phyloP scores from a whole-genome alignment of 225 moss, liverwort and hornwort species.

The Antitrichia curtipendula region DNA sequence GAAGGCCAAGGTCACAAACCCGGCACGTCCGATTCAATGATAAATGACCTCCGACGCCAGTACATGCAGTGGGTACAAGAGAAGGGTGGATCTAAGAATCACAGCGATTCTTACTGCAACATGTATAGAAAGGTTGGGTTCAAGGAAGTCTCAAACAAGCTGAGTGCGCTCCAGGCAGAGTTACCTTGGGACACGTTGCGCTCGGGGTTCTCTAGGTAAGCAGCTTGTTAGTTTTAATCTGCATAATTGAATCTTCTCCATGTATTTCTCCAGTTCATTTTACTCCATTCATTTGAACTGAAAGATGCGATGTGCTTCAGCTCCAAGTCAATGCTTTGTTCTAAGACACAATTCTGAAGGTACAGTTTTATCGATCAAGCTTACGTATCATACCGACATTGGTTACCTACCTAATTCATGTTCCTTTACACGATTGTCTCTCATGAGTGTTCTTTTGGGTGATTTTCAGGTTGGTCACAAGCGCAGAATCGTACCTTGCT shows the following conservation, averaged over 20 bases:
- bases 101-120: constrained; percentile 46
- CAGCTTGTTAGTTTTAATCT: background rate
- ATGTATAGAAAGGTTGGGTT: constrained; percentile 47
- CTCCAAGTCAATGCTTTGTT: background rate
- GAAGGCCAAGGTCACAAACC: constrained; percentile 34
- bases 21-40: constrained; percentile 16
- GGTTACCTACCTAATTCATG: background rate
- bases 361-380: background rate
- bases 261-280: background rate
- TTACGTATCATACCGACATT: background rate
- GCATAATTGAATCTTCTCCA: background rate
- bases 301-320: background rate
- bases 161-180: constrained; percentile 43
- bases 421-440: background rate
- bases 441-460: background rate
- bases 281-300: background rate
- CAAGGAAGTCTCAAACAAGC: constrained; percentile 50
- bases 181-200: constrained; percentile 81
- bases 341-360: background rate
- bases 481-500: constrained; percentile 83
- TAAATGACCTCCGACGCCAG: constrained; percentile 24
- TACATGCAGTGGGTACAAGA: constrained; percentile 60
- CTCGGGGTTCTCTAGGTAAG: constrained; percentile 64
- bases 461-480: constrained; percentile 58
- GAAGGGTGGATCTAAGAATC: constrained; percentile 37